Evolutionary conservation across 148 eudicot genomes (phyloP).

Genomic region (Cornus florida): DNA sequence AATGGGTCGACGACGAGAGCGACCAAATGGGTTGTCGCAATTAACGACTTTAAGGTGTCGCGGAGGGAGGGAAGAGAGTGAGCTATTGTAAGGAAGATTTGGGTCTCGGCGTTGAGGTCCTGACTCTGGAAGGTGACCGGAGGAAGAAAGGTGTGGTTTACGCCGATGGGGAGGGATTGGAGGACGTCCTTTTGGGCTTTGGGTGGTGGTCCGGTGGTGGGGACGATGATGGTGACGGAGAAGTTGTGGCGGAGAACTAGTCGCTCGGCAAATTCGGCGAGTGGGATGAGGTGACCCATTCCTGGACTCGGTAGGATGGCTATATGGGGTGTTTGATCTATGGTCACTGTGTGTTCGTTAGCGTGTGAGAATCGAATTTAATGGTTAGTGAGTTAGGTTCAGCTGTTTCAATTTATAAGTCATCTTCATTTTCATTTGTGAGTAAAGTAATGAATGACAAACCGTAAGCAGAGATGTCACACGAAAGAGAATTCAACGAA

Average conservation of each 20-base stretch:
- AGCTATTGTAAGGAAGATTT: neutral
- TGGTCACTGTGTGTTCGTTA: too few relatives aligned
- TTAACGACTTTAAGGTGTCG: neutral
- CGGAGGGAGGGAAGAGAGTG: neutral
- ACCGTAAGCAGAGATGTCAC: too few relatives aligned
- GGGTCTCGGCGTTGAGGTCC: neutral
- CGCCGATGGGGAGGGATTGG: slow-evolving; percentile 25
- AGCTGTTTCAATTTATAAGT: too few relatives aligned
- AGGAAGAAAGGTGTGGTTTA: slow-evolving; percentile 4
- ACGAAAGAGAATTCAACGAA: too few relatives aligned
- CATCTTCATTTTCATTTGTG: too few relatives aligned
- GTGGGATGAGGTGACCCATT: slow-evolving; percentile 14
- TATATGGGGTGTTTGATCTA: slow-evolving; percentile 9
- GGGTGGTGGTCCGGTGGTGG: slow-evolving; percentile 30
- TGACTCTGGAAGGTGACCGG: neutral
- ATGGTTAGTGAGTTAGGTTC: too few relatives aligned
- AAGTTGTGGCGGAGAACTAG: slow-evolving; percentile 3
- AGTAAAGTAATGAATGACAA: too few relatives aligned
- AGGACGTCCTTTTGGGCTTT: slow-evolving; percentile 23
- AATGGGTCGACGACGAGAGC: slow-evolving; percentile 14
- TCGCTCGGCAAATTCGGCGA: neutral
- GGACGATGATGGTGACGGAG: neutral
- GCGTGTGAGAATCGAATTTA: too few relatives aligned
- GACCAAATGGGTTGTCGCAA: neutral
- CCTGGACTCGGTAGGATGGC: slow-evolving; percentile 10